Evolutionary conservation across 306 rosid species (phyloP), one percentile per base, ranked within the genome.

Genomic region (Mimosa bimucronata): DNA sequence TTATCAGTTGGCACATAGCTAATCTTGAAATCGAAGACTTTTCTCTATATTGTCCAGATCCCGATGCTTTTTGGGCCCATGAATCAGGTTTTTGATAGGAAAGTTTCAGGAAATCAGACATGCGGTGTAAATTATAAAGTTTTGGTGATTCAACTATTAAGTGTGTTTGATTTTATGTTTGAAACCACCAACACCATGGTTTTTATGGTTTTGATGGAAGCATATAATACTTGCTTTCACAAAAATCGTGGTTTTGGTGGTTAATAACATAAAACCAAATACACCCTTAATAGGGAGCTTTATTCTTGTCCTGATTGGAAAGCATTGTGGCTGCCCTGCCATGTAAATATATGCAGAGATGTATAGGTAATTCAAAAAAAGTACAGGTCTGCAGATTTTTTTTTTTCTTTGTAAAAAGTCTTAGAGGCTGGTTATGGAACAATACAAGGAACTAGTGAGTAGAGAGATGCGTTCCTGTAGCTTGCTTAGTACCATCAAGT

Each of bases 41-140:
- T 58, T 92, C 98, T 67, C 85, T 95, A 19, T 92, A 88, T 83
- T 91, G 95, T 83, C 95, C 96, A 0, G 97, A 95, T 82, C 90
- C 98, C 34, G 97, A 92, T 83, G 87, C 94, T 50, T 95, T 92
- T 85, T 95, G 98, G 98, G 98, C 98, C 15, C 90, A 87, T 77
- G 98, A 95, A 76, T 77, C 94, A 71, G 93, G 87, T 75, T 81
- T 84, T 1, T 88, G 79, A 89, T 28, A 34, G 25, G 31, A 80
- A 61, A 55, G 38, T 66, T 12, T 26, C 55, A n/a, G 75, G 75
- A 62, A 50, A 26, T 76, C 80, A 34, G 60, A 60, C 75, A 73
- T 74, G 85, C 79, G 61, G 57, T 57, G 76, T 78, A 71, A 48
- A 68, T 31, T 69, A 64, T 26, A 44, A 31, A 14, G 77, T 71